Evolutionary conservation across 176 grass and related monocot genomes (phyloP), one percentile per base, ranked within the genome.

Genomic region (Coix lacrymajobi): DNA sequence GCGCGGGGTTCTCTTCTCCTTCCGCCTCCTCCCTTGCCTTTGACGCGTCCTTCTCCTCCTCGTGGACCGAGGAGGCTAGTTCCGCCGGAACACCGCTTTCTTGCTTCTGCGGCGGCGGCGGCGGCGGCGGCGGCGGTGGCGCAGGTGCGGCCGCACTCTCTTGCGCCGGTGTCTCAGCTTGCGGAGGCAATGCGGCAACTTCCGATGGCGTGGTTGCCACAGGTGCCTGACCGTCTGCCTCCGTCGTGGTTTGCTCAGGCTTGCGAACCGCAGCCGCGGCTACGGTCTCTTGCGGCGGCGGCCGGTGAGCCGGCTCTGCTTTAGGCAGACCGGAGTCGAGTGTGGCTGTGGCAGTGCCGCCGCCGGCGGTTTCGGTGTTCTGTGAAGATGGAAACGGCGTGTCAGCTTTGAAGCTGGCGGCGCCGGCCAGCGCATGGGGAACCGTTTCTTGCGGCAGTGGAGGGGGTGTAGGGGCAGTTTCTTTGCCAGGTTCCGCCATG

Each of bases 401-500:
- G 8, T 2, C 0, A 11, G 8, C 1, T 19, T 10, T 4, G 4
- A 5, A 9, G 44, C 2, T 16, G 3, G 44, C 1, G 83, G 45
- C 20, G n/a, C n/a, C n/a, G 14, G 17, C 19, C 6, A n/a, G 22
- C 32, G 0, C 8, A 0, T 1, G 8, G 14, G 3, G 3, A 4
- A 10, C 10, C 2, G 20, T 36, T 39, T 11, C 7, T 36, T 69
- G 40, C 7, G 52, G 75, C 6, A 4, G 16, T 1, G 24, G 19
- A 8, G 51, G 31, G 1, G 39, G 28, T 11, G 64, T 14, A 15
- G 61, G 3, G 25, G 80, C 34, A 37, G 60, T 11, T 62, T 31
- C 77, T 6, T 51, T n/a, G 69, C 44, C 22, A 16, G 62, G 38
- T 30, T 75, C 71, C 16, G 62, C 79, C 79, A 77, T 87, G 66